Evolutionary conservation across 495 filamentous ascomycete species (phyloP).

Genomic region (Parachaetomium inaequale): DNA sequence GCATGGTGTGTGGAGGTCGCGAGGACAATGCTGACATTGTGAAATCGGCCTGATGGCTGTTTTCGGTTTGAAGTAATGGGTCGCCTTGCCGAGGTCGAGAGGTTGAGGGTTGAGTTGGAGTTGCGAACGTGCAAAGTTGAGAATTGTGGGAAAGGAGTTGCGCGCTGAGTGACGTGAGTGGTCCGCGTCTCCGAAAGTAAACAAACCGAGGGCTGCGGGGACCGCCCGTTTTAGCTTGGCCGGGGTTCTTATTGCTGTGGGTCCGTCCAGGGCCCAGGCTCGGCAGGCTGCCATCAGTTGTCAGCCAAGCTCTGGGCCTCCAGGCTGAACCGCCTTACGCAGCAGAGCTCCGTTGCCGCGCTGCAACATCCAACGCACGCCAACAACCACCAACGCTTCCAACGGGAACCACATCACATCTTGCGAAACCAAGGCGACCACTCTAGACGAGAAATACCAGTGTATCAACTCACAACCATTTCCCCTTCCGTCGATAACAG

Average conservation of each 20-base stretch:
- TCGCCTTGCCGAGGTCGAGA: not conserved
- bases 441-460: not conserved
- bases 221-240: not conserved
- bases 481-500: constrained; percentile 3
- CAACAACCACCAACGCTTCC: not conserved
- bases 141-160: constrained; percentile 17
- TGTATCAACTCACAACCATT: not conserved
- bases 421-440: not conserved
- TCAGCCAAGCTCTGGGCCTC: constrained; percentile 4
- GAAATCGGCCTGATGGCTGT: not conserved
- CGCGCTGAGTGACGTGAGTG: constrained; percentile 29
- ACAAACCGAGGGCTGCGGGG: constrained; percentile 30
- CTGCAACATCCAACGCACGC: not conserved
- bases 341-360: constrained; percentile 17
- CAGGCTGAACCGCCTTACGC: constrained; percentile 31
- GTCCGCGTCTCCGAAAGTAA: constrained; percentile 32
- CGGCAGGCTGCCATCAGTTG: not conserved
- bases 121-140: not conserved
- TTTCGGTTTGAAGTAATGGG: not conserved
- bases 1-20: constrained; percentile 24
- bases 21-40: not conserved
- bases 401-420: not conserved
- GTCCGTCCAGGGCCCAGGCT: not conserved
- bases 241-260: not conserved
- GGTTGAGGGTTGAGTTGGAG: not conserved